These are phyloP conservation scores for Colletotrichum cereale DNA, from an alignment of 2,329 filamentous ascomycete genomes.

Conservation along the genomic window DNA sequence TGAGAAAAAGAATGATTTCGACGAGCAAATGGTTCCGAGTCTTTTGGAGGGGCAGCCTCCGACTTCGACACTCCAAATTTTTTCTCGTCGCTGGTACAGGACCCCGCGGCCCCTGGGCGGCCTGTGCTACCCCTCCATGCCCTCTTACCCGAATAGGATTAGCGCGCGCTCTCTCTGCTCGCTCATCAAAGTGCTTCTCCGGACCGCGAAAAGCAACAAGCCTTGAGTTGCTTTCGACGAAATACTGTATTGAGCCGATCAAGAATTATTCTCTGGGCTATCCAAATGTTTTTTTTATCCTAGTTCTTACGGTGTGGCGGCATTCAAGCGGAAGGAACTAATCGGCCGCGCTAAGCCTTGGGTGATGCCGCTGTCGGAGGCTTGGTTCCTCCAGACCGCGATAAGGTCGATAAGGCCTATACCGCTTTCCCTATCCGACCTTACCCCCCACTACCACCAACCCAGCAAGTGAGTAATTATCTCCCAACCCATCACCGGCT, in stretches of 20 bases:
- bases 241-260: neutral
- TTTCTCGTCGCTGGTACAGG: constrained; percentile 29
- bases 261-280: neutral
- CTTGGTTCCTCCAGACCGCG: constrained; percentile 31
- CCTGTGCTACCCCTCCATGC: constrained; percentile 35
- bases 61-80: constrained; percentile 39
- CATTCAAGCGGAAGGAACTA: neutral
- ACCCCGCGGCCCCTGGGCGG: constrained; percentile 38
- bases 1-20: constrained; percentile 22
- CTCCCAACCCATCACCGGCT: constrained; percentile 22
- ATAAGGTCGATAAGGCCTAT: constrained; percentile 31
- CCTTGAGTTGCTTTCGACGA: neutral
- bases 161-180: neutral
- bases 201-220: neutral
- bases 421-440: constrained; percentile 29
- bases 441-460: constrained; percentile 27
- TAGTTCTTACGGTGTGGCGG: too few species aligned
- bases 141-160: constrained; percentile 19
- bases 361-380: constrained; percentile 12
- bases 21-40: constrained; percentile 28
- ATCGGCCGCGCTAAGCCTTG: neutral
- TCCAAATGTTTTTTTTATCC: too few species aligned
- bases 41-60: constrained; percentile 39
- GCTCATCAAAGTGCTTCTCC: neutral
- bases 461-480: constrained; percentile 36